phyloP scores from a whole-genome alignment of 106 monocot genomes.

The Alisma plantagoaquatica region DNA sequence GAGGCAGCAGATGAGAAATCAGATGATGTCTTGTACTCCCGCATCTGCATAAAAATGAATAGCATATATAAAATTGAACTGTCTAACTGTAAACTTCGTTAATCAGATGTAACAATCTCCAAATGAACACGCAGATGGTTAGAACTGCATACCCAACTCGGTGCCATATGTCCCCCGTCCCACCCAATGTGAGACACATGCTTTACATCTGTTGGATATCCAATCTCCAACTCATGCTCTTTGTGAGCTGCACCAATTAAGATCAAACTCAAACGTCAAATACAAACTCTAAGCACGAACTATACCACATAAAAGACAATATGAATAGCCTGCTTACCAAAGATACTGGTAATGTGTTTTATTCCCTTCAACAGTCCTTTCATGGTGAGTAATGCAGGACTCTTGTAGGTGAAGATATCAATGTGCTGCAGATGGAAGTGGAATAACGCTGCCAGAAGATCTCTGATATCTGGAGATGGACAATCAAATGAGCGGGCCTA shows the following conservation, averaged over 20 bases:
- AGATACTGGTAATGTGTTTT: slow-evolving; percentile 66
- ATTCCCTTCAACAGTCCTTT: slow-evolving; percentile 78
- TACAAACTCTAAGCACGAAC: not conserved
- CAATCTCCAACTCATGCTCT: slow-evolving; percentile 91
- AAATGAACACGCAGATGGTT: too few relatives aligned
- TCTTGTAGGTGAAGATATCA: too few relatives aligned
- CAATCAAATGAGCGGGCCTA: too few relatives aligned
- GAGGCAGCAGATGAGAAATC: slow-evolving; percentile 36
- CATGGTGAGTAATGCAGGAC: too few relatives aligned
- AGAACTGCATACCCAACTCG: slow-evolving; percentile 57
- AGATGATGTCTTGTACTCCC: slow-evolving; percentile 44
- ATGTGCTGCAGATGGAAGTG: too few relatives aligned
- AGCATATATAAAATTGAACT: too few relatives aligned
- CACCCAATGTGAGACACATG: slow-evolving; percentile 88
- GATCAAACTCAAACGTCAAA: not conserved
- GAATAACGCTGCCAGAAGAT: too few relatives aligned
- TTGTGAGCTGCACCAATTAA: slow-evolving; percentile 36
- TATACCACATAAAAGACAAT: not conserved
- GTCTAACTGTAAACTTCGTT: too few relatives aligned
- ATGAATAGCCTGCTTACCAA: slow-evolving; percentile 37
- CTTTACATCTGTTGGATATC: slow-evolving; percentile 83
- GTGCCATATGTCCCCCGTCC: slow-evolving; percentile 33
- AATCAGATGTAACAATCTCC: too few relatives aligned
- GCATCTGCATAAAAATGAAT: slow-evolving; percentile 56
- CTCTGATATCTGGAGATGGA: too few relatives aligned